Percentiles rank a stretch among this genome's conserved stretches.
phyloP scores from a whole-genome alignment of 805 yeast species.

The Nakazawaea ernobii region DNA sequence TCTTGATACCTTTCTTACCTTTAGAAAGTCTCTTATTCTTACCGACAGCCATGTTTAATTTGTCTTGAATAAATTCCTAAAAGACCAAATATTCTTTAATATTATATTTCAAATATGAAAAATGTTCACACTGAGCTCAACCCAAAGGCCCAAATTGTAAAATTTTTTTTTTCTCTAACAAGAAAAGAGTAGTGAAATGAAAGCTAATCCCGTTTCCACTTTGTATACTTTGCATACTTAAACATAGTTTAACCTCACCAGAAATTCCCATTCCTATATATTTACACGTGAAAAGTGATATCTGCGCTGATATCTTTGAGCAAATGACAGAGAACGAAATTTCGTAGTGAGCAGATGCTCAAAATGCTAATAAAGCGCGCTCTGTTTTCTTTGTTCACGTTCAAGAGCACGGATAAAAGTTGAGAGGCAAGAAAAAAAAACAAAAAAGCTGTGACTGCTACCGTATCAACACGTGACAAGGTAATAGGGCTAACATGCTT shows the following conservation, averaged over 20 bases:
- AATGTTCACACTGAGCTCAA: background rate
- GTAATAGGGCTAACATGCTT: no score
- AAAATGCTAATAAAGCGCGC: background rate
- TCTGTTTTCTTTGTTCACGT: background rate
- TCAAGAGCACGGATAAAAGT: no score
- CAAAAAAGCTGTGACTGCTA: background rate
- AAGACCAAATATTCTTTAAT: constrained; percentile 5
- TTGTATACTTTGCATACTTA: no score
- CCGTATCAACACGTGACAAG: background rate
- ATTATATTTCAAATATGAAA: constrained; percentile 1
- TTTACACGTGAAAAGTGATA: no score
- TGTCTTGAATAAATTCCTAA: constrained; percentile 6
- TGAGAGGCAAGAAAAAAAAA: no score
- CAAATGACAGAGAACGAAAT: no score
- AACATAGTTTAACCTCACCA: no score
- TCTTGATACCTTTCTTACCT: constrained; percentile 97
- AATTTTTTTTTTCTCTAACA: background rate
- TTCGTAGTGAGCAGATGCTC: no score
- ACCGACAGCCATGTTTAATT: constrained; percentile 52
- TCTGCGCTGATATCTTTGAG: no score
- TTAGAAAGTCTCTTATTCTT: constrained; percentile 73
- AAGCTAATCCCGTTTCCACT: no score
- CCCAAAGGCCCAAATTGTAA: background rate
- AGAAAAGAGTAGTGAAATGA: no score
- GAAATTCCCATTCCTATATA: no score